A percentile compares a stretch with the other conserved stretches of the same genome.
Evolutionary conservation across 306 rosid genomes (phyloP).

Genomic region (Betula pendula): DNA sequence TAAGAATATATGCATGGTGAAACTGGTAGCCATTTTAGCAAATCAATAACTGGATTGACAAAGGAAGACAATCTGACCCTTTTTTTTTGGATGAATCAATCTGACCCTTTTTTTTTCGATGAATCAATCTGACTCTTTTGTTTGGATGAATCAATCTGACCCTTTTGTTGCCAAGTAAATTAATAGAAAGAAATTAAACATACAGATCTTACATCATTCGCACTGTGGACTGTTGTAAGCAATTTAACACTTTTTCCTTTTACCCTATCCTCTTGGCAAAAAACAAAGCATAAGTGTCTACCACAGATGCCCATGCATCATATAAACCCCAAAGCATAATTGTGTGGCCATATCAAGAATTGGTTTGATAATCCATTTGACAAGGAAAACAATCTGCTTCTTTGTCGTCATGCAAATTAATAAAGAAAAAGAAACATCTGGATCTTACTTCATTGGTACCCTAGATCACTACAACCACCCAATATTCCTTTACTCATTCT

Average conservation of each 20-base stretch:
- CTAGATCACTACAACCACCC: not conserved
- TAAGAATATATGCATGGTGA: not conserved
- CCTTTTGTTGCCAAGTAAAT: not conserved
- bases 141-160: too few species aligned
- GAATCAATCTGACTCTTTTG: too few species aligned
- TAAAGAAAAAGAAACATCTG: not conserved
- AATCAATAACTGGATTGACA: conserved; percentile 12
- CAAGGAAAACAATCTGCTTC: not conserved
- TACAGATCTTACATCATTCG: not conserved
- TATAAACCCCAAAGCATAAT: not conserved
- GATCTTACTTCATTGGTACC: not conserved
- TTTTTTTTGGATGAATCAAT: too few species aligned
- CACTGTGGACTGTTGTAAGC: not conserved
- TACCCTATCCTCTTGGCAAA: not conserved
- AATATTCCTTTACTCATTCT: not conserved
- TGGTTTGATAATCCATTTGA: not conserved
- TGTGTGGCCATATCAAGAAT: not conserved
- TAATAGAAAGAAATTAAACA: conserved; percentile 6
- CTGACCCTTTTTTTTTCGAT: too few species aligned
- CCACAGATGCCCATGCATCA: not conserved
- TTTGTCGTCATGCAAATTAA: conserved; percentile 5
- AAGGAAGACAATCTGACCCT: not conserved
- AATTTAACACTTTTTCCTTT: not conserved
- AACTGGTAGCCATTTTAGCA: not conserved
- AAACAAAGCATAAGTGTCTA: not conserved